Conservation (phyloP, 2,329 filamentous ascomycete genomes). For the Periconia sp. region DNA sequence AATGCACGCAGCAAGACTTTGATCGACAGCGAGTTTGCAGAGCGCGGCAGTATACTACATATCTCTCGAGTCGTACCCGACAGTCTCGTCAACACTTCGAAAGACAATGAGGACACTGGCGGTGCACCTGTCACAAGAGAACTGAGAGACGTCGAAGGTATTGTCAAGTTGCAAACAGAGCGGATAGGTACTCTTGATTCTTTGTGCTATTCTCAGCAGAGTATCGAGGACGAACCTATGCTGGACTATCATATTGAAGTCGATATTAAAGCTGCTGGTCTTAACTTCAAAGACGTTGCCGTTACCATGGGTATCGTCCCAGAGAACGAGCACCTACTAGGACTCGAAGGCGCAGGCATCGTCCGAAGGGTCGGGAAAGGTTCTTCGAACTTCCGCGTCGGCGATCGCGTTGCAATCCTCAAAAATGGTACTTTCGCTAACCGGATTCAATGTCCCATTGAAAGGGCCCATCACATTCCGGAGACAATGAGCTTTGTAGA, state of each 20-base stretch:
- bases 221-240: not conserved
- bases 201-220: not conserved
- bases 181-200: not conserved
- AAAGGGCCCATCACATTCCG: slow-evolving; percentile 1
- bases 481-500: slow-evolving; percentile 9
- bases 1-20: not conserved
- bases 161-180: not conserved
- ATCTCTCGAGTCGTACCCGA: not conserved
- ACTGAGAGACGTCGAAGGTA: not conserved
- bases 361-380: slow-evolving; percentile 5
- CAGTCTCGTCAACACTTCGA: not conserved
- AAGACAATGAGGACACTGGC: not conserved
- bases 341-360: slow-evolving; percentile 15
- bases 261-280: slow-evolving; percentile 18
- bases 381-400: slow-evolving; percentile 1
- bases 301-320: slow-evolving; percentile 21
- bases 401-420: slow-evolving; percentile 9
- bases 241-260: slow-evolving; percentile 14
- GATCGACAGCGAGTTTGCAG: slow-evolving; percentile 4
- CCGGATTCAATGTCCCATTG: not conserved
- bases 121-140: not conserved
- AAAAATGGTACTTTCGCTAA: slow-evolving; percentile 10
- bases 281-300: slow-evolving; percentile 18
- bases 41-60: slow-evolving; percentile 3
- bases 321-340: slow-evolving; percentile 10